Evolutionary conservation across 805 yeast species (phyloP).

Genomic region (Zygoascus biomembranicola): DNA sequence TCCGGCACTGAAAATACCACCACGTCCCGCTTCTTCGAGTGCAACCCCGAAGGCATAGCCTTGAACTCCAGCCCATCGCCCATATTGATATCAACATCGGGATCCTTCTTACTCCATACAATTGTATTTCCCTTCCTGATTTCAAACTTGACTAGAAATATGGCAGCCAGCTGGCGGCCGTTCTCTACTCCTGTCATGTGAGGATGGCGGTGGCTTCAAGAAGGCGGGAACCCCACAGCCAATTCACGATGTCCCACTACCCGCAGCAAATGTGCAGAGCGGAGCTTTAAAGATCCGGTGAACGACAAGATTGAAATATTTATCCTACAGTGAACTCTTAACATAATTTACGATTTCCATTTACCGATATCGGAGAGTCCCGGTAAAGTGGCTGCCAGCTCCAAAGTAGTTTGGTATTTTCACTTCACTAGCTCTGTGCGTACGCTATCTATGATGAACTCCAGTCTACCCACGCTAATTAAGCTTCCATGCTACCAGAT

Average conservation of each 20-base stretch:
- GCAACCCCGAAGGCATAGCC: constrained; percentile 64
- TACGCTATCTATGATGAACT: neutral
- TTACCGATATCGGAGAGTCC: too few species aligned
- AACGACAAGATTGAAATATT: too few species aligned
- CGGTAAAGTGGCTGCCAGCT: too few species aligned
- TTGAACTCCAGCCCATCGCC: constrained; percentile 45
- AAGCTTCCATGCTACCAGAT: too few species aligned
- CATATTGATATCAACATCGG: neutral
- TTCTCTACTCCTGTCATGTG: neutral
- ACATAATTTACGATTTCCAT: too few species aligned
- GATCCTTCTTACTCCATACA: constrained; percentile 32
- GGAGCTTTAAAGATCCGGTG: too few species aligned
- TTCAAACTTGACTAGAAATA: constrained; percentile 46
- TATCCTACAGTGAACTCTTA: too few species aligned
- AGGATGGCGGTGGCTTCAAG: neutral
- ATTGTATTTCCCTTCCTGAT: constrained; percentile 42
- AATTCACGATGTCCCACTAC: neutral
- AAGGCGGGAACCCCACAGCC: neutral
- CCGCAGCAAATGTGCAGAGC: too few species aligned
- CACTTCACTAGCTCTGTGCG: neutral
- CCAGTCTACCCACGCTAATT: too few species aligned
- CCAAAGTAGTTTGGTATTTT: too few species aligned
- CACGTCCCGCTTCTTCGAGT: constrained; percentile 42
- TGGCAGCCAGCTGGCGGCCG: constrained; percentile 13
- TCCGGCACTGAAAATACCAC: constrained; percentile 20